Evolutionary conservation across 1,284 basidiomycete genomes (phyloP).

Genomic region (Termitomyces sp.): DNA sequence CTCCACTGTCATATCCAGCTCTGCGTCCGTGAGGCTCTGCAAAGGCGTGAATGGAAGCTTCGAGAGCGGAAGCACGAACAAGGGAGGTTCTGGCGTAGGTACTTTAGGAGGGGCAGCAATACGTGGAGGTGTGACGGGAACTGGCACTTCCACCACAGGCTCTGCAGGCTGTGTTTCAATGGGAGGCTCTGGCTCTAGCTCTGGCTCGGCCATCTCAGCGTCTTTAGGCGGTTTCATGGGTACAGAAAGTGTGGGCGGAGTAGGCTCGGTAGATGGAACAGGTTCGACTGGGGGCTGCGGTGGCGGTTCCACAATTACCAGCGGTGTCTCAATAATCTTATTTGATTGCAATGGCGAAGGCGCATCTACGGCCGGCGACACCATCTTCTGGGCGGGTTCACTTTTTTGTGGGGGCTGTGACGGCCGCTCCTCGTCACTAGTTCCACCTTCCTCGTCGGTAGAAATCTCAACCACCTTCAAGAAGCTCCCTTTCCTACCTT

Average conservation of each 20-base stretch:
- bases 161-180: neutral
- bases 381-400: neutral
- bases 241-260: neutral
- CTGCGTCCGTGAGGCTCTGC: constrained; percentile 50
- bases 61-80: constrained; percentile 30
- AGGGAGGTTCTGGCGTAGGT: constrained; percentile 7
- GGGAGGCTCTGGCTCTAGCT: constrained; percentile 2
- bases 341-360: neutral
- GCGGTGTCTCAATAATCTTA: neutral
- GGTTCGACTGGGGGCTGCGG: neutral
- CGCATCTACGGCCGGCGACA: neutral
- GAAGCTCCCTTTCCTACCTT: constrained; percentile 13
- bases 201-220: constrained; percentile 21
- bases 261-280: neutral
- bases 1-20: constrained; percentile 68
- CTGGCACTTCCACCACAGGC: neutral
- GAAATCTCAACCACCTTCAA: constrained; percentile 21
- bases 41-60: constrained; percentile 37
- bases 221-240: constrained; percentile 8
- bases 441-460: constrained; percentile 17
- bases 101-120: constrained; percentile 1
- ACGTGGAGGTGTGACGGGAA: constrained; percentile 10
- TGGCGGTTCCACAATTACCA: neutral
- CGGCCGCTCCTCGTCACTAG: constrained; percentile 2
- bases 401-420: neutral